These are phyloP conservation scores for Misopates orontium DNA, from an alignment of 257 asterid species.

Conservation along the genomic window DNA sequence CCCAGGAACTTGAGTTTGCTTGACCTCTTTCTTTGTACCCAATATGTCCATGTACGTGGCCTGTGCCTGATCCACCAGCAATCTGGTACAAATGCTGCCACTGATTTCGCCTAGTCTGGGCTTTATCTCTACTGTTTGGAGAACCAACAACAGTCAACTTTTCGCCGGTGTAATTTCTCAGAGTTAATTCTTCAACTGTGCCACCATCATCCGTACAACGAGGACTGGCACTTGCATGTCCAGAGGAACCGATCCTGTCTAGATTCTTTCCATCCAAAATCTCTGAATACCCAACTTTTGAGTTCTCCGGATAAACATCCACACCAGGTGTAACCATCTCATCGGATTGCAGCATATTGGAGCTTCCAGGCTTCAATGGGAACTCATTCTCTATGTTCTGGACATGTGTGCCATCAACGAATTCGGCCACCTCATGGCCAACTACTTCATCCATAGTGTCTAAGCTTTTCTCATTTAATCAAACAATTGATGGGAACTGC, in stretches of 20 bases:
- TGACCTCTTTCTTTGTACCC: slow-evolving; percentile 53
- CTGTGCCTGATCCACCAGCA: slow-evolving; percentile 56
- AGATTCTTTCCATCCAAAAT: slow-evolving; percentile 48
- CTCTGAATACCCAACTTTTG: slow-evolving; percentile 41
- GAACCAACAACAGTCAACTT: slow-evolving; percentile 56
- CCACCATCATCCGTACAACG: slow-evolving; percentile 72
- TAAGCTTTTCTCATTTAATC: slow-evolving; percentile 30
- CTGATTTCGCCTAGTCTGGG: slow-evolving; percentile 50
- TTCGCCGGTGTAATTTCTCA: slow-evolving; percentile 60
- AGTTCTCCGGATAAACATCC: slow-evolving; percentile 40
- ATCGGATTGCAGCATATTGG: slow-evolving; percentile 53
- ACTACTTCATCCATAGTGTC: slow-evolving; percentile 46
- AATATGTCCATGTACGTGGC: slow-evolving; percentile 44
- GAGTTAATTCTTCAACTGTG: slow-evolving; percentile 78
- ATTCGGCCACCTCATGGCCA: slow-evolving; percentile 45
- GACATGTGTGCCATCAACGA: slow-evolving; percentile 44
- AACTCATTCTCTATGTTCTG: slow-evolving; percentile 53
- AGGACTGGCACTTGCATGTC: slow-evolving; percentile 82
- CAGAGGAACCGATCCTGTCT: slow-evolving; percentile 81
- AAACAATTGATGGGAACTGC: slow-evolving; percentile 28
- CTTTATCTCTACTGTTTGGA: slow-evolving; percentile 52
- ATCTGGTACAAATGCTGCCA: slow-evolving; percentile 71
- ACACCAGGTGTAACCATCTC: slow-evolving; percentile 66
- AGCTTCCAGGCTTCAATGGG: slow-evolving; percentile 51
- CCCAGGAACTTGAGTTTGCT: slow-evolving; percentile 50